phyloP scores from a whole-genome alignment of 768 basidiomycete species.

The Suillus hirtellus region DNA sequence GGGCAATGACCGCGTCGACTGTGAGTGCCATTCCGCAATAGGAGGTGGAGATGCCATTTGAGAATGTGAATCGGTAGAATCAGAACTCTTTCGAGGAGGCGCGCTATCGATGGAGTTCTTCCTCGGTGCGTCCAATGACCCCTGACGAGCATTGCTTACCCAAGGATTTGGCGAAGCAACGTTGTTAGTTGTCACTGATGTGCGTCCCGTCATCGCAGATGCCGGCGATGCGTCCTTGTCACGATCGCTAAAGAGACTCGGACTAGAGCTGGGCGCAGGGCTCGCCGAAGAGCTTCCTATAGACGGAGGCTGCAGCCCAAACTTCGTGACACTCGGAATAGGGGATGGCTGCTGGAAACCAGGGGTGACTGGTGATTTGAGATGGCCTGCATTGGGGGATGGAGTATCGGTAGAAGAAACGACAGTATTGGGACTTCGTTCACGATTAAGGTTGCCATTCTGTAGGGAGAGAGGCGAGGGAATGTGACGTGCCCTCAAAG shows the following conservation, averaged over 20 bases:
- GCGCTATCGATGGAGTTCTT: conserved; percentile 22
- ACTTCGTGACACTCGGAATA: conserved; percentile 12
- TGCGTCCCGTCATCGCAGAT: conserved; percentile 8
- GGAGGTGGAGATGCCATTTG: conserved; percentile 42
- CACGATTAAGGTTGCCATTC: conserved; percentile 9
- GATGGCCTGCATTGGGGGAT: conserved; percentile 39
- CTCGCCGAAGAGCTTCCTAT: conserved; percentile 14
- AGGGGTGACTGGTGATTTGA: conserved; percentile 40
- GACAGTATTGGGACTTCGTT: conserved; percentile 1
- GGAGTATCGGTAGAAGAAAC: conserved; percentile 22
- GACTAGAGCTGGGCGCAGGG: conserved; percentile 14
- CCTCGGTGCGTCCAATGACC: conserved; percentile 23
- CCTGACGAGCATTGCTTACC: conserved; percentile 15
- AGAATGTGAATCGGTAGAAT: conserved; percentile 35
- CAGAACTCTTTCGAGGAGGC: conserved; percentile 22
- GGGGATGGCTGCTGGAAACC: conserved; percentile 28
- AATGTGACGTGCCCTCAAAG: conserved; percentile 22
- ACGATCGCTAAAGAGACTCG: conserved; percentile 14
- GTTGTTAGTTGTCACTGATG: conserved; percentile 18
- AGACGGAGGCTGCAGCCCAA: conserved; percentile 1
- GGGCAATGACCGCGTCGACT: conserved; percentile 25
- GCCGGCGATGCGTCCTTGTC: conserved; percentile 25
- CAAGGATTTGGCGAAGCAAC: conserved; percentile 16
- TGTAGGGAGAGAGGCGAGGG: conserved; percentile 23
- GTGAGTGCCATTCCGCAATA: conserved; percentile 40